Conservation (phyloP, 148 eudicot species). For the Rheum nobile region DNA sequence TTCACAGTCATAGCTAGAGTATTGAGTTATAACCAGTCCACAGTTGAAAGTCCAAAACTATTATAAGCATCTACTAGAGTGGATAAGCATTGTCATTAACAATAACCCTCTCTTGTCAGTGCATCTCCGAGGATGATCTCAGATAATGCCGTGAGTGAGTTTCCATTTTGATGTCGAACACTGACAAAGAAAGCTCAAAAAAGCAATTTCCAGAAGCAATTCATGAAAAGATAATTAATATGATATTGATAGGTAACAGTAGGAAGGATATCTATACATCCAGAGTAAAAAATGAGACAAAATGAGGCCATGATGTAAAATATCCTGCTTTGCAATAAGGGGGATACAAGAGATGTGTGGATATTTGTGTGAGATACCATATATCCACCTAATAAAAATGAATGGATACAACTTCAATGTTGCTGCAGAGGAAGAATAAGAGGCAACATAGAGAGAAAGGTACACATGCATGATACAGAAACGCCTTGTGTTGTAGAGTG, state of each 20-base stretch:
- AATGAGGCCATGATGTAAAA: background rate
- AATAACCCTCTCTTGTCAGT: slow-evolving; percentile 1
- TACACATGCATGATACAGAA: background rate
- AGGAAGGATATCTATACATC: background rate
- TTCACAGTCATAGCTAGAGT: background rate
- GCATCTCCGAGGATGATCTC: background rate
- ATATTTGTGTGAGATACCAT: background rate
- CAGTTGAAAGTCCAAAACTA: background rate
- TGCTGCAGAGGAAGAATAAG: background rate
- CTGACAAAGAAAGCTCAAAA: slow-evolving; percentile 5
- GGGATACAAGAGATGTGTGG: background rate
- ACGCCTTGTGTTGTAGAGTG: background rate
- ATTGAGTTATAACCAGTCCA: background rate
- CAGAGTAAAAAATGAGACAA: background rate
- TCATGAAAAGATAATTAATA: background rate
- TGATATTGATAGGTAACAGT: background rate
- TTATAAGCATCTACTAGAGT: background rate
- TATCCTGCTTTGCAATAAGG: background rate
- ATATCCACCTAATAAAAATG: background rate
- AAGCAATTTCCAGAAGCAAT: background rate
- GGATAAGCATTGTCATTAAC: background rate
- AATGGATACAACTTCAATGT: background rate
- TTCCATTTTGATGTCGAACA: background rate
- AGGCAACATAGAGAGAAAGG: background rate
- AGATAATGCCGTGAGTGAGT: background rate